Base-by-base conservation (phyloP, 2,329 filamentous ascomycete species). In the Bipolaris zeicola region DNA sequence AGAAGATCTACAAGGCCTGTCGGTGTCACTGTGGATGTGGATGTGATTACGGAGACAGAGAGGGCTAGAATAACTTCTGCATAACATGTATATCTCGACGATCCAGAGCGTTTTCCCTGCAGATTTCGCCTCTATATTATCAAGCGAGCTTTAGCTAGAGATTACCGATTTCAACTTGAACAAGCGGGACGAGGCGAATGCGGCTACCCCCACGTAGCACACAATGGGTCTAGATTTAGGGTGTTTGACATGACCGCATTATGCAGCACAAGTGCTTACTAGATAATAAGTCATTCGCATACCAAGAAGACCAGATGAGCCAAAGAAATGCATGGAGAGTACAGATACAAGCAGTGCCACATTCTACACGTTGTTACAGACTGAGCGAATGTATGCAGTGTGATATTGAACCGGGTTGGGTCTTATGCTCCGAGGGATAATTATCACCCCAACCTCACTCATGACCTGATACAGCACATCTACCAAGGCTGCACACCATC, bases 401-500 rank as follows among this genome's bases (percentile, higher is more conserved):
- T 20, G 22, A 14, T 20, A 41, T 41, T 22, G 16, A 14, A 24
- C 14, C 11, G 6, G 38, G 10, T 22, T 41, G 7, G 14, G 38
- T 22, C 38, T 24, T 13, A 24, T 14, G 24, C 11, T 41, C 5
- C 6, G 20, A 24, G 10, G 14, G 8, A 36, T 13, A 36, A 3
- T 13, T 10, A 13, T 18, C 8, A 38, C 31, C n/a, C 16, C 10
- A 48, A 14, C 18, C 34, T 7, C 22, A 14, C 7, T 8, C n/a
- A 13, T n/a, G 18, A 6, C n/a, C 34, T 20, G 22, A 36, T 20
- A 2, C 28, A n/a, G 18, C 5, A 13, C 7, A 28, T 11, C 52
- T 72, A 79, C 72, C 73, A 79, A n/a, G 75, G 66, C 58, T 77
- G 75, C 20, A 77, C 60, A n/a, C 67, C 69, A 52, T 73, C 62